A percentile compares a stretch with the other conserved stretches of the same genome.
Conservation (phyloP, 2,329 filamentous ascomycete species). For the Neoascochyta sp. region DNA sequence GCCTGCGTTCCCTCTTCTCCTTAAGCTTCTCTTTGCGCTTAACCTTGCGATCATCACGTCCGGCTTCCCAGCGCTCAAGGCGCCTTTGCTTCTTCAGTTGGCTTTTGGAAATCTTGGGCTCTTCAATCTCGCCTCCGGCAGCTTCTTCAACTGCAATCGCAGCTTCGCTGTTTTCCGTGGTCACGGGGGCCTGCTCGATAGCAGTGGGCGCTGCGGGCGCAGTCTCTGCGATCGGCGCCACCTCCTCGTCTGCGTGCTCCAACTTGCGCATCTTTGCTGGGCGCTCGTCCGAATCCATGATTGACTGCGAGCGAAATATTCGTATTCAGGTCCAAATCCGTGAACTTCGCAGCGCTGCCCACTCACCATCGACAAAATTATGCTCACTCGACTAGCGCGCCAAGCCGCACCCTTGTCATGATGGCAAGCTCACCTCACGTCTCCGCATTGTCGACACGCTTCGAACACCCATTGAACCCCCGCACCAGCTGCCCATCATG, state of each 20-base stretch:
- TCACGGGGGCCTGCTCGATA: slow-evolving; percentile 11
- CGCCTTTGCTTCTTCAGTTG: slow-evolving; percentile 75
- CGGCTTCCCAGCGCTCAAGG: slow-evolving; percentile 71
- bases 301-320: too few species aligned
- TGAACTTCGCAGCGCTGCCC: too few species aligned
- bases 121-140: slow-evolving; percentile 6
- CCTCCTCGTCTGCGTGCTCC: slow-evolving; percentile 28
- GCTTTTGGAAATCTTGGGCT: slow-evolving; percentile 68
- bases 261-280: slow-evolving; percentile 55
- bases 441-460: slow-evolving; percentile 23
- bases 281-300: slow-evolving; percentile 52
- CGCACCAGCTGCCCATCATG: slow-evolving; percentile 57
- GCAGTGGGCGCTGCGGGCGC: slow-evolving; percentile 9
- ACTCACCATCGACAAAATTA: slow-evolving; percentile 28
- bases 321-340: too few species aligned
- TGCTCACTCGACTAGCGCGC: slow-evolving; percentile 25
- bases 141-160: slow-evolving; percentile 5
- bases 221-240: slow-evolving; percentile 7
- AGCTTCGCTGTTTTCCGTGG: slow-evolving; percentile 10
- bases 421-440: slow-evolving; percentile 24
- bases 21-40: slow-evolving; percentile 56
- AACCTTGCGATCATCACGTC: slow-evolving; percentile 56
- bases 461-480: slow-evolving; percentile 27
- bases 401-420: slow-evolving; percentile 22
- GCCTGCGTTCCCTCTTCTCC: slow-evolving; percentile 52